Evolutionary conservation across 208 protist genomes (phyloP), one percentile per base, ranked within the genome.

Genomic region (Tetramitus jugosus): DNA sequence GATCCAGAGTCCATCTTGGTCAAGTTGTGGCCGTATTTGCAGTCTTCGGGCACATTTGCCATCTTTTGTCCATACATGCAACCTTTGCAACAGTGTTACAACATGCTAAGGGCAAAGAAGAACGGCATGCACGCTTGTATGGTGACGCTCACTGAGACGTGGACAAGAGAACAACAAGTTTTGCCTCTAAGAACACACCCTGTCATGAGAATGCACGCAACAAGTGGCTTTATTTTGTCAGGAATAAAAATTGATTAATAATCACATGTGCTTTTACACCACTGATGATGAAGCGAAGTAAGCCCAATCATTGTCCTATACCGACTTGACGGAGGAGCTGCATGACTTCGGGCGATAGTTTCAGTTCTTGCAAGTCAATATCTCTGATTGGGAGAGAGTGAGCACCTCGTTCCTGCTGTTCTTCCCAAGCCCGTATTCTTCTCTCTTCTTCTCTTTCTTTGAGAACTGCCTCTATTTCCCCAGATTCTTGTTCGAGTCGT

Each of bases 91-190:
- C 2, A 33, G 4, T 53, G 17, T 26, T 14, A 74, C 42, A 74
- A 53, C 42, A 53, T 40, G 39, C 23, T 74, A 52, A 33, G 37
- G 13, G 42, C 14, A 23, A 31, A n/a, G 10, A 56, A 42, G 53
- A 35, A 53, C 20, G 31, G 0, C 10, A 37, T 35, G 35, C 29
- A 23, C n/a, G n/a, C n/a, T n/a, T n/a, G 39, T 42, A 46, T 74
- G 67, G 26, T 74, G 17, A 20, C 33, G 53, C 26, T 96, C 56
- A 89, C 83, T 1, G 92, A 96, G 79, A 95, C 91, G 61, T 96
- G 91, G 91, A 94, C 91, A 82, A 86, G 94, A 23, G 87, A 94
- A 79, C 89, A 96, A 69, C 94, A 96, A 82, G 87, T 96, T 14
- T 87, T 96, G 26, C 90, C 90, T 3, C 87, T 91, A 64, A 89